Conservation (phyloP, 2,329 filamentous ascomycete species). For the Phaeosphaeria sp. region DNA sequence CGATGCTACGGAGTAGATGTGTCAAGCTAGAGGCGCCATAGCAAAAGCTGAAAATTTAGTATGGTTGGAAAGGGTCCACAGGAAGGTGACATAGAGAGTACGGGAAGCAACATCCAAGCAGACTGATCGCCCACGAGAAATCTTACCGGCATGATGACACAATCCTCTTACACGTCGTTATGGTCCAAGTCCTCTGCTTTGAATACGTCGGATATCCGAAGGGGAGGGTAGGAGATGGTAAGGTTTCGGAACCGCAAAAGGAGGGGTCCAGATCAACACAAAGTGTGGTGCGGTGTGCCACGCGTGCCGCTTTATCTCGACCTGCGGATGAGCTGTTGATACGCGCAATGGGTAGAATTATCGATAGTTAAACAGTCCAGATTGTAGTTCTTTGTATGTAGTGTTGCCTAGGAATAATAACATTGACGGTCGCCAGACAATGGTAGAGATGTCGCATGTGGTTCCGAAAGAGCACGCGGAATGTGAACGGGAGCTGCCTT, state of each 20-base stretch:
- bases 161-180: not conserved
- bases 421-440: not conserved
- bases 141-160: constrained; percentile 40
- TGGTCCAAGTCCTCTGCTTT: not conserved
- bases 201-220: not conserved
- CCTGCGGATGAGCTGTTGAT: not conserved
- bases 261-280: not conserved
- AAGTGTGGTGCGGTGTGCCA: not conserved
- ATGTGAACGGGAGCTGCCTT: constrained; percentile 24
- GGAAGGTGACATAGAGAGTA: not conserved
- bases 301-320: not conserved
- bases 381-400: not conserved
- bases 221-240: not conserved
- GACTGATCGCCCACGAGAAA: not conserved
- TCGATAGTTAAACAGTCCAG: not conserved
- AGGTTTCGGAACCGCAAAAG: not conserved
- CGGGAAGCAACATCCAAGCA: not conserved
- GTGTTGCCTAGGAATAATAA: not conserved
- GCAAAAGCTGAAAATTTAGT: not conserved
- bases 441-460: not conserved
- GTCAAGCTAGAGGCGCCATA: not conserved
- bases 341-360: not conserved
- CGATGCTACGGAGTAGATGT: not conserved
- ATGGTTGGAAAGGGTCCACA: not conserved
- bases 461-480: constrained; percentile 8